Base-by-base conservation (phyloP, 306 rosid genomes). In the Trifolium subterraneum region DNA sequence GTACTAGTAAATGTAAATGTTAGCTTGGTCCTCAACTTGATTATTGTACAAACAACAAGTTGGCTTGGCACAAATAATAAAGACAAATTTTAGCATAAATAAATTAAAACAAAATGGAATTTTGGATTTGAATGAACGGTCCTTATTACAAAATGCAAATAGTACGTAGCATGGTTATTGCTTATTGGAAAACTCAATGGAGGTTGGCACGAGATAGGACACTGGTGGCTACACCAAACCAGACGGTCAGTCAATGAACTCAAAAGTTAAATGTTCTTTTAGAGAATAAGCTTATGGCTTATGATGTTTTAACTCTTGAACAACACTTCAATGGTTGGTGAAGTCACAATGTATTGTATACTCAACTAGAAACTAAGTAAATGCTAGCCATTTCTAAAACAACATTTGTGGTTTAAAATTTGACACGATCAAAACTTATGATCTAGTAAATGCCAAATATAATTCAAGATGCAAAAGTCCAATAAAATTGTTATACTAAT, bases 121-220 rank as follows among this genome's bases (percentile, higher is more conserved):
- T 50, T 50, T 50, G 1, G 56, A 50, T 7, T 50, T 23, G 64
- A 58, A 58, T 12, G 65, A 15, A 29, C 11, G 41, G 65, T 29
- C 10, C 6, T 7, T 7, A 60, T 29, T 29, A 4, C 6, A 59
- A 27, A 59, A 27, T 27, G 4, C 5, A 27, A 27, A 27, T 27
- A 27, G 33, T 7, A 27, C 38, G 39, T 20, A 59, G 64, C 64
- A 59, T 4, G 33, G 7, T 29, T 27, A 27, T 27, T 19, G 33
- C 14, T 35, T 33, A 4, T 65, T 19, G 19, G 31, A 65, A 20
- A 65, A 11, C 18, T 6, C 16, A 20, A 12, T 6, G 70, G 33
- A 50, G 70, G 70, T 65, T 65, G 52, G 54, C 54, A 65, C 35
- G 52, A 65, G 70, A 65, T 19, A 65, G 18, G 19, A 20, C 4